Percentiles rank a stretch among this genome's conserved stretches.
Evolutionary conservation across 768 basidiomycete genomes (phyloP).

Genomic region (Sutorius australiensis): DNA sequence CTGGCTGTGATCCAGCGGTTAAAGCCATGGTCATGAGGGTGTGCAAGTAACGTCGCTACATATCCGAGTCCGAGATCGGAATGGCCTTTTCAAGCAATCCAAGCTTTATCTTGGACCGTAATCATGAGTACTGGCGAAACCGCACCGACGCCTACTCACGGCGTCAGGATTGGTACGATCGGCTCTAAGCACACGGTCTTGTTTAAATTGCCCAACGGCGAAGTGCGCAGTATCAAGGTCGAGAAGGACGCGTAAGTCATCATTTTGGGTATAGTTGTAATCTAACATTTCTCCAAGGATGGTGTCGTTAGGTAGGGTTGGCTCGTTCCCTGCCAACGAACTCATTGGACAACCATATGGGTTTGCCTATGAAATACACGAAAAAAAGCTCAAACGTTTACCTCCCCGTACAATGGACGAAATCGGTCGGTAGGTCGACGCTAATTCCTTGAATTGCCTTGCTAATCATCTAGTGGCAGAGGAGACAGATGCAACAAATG

Average conservation of each 20-base stretch:
- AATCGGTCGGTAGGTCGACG: constrained; percentile 51
- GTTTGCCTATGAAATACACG: constrained; percentile 79
- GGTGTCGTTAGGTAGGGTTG: constrained; percentile 79
- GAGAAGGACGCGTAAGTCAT: constrained; percentile 64
- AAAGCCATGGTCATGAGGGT: constrained; percentile 10
- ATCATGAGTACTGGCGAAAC: constrained; percentile 17
- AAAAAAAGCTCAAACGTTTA: constrained; percentile 61
- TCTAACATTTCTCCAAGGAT: constrained; percentile 41
- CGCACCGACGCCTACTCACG: constrained; percentile 1
- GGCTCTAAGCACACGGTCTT: constrained; percentile 74
- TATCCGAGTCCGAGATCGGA: not conserved
- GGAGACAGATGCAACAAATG: constrained; percentile 96
- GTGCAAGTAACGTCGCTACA: not conserved
- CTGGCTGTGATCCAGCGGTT: not conserved
- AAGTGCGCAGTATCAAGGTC: constrained; percentile 69
- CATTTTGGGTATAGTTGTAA: not conserved
- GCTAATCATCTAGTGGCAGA: constrained; percentile 43
- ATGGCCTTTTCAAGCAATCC: not conserved
- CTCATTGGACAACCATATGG: constrained; percentile 85
- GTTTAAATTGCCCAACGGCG: constrained; percentile 73
- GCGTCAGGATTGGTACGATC: constrained; percentile 38
- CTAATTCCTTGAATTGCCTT: not conserved
- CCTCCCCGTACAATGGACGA: constrained; percentile 68
- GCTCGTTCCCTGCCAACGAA: constrained; percentile 73
- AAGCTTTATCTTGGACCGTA: not conserved